Percentiles rank a stretch among this genome's conserved stretches.
Evolutionary conservation across 2,329 filamentous ascomycete genomes (phyloP).

Genomic region (Penicillium sp.): DNA sequence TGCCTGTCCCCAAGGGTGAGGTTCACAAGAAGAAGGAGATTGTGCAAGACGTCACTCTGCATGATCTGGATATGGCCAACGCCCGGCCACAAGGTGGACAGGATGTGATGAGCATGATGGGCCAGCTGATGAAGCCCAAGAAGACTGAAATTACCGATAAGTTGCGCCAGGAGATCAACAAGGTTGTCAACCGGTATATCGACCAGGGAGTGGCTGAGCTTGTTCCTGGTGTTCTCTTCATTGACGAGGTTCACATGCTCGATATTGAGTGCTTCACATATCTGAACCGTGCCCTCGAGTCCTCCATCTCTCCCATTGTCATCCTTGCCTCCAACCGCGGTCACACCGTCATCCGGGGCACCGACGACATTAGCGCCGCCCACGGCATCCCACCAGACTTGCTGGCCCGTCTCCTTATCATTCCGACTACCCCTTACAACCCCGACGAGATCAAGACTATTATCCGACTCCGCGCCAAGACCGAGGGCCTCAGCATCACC

Average conservation of each 20-base stretch:
- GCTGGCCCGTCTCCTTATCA: constrained; percentile 88
- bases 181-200: constrained; percentile 98
- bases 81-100: constrained; percentile 93
- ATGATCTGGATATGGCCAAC: constrained; percentile 95
- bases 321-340: constrained; percentile 97
- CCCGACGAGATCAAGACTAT: constrained; percentile 90
- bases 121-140: constrained; percentile 98
- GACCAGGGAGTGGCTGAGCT: constrained; percentile 97
- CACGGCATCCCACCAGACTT: constrained; percentile 96
- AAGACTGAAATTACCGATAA: constrained; percentile 99
- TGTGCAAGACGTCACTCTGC: constrained; percentile 95
- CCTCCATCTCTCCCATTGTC: constrained; percentile 90
- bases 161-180: constrained; percentile 93
- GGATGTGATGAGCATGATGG: constrained; percentile 99
- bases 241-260: constrained; percentile 99
- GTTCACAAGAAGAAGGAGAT: constrained; percentile 99
- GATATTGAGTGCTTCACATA: constrained; percentile 99
- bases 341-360: constrained; percentile 88
- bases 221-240: constrained; percentile 97
- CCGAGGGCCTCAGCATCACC: constrained; percentile 75
- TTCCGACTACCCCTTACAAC: constrained; percentile 88
- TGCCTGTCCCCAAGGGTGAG: constrained; percentile 96
- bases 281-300: constrained; percentile 96
- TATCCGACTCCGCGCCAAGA: constrained; percentile 78
- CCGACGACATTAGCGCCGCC: constrained; percentile 73